Percentiles rank a stretch among this genome's conserved stretches.
These are phyloP conservation scores for Russula sp. DNA, from an alignment of 768 basidiomycete species.

Conservation along the genomic window DNA sequence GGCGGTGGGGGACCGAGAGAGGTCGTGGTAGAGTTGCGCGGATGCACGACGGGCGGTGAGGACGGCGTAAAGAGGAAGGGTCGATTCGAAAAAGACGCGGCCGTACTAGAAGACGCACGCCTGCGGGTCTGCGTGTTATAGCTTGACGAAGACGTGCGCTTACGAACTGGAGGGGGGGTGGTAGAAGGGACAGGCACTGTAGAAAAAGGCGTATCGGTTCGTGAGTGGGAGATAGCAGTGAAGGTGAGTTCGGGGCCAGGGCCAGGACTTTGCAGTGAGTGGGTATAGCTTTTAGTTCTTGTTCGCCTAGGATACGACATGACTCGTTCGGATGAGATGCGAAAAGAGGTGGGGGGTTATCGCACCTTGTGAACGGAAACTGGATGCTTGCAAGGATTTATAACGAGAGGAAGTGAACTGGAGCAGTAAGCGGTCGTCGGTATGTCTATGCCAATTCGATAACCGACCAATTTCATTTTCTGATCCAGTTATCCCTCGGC, in stretches of 20 bases:
- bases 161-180: background rate
- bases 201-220: background rate
- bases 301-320: conserved; percentile 14
- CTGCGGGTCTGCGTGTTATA: conserved; percentile 1
- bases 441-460: background rate
- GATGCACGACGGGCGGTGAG: conserved; percentile 9
- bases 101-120: conserved; percentile 11
- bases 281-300: background rate
- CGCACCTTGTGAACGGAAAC: background rate
- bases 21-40: background rate
- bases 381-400: background rate
- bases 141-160: background rate
- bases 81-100: background rate
- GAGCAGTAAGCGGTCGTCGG: background rate
- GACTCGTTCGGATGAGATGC: conserved; percentile 15
- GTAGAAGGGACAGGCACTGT: background rate
- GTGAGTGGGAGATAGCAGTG: background rate
- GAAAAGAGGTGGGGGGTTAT: background rate
- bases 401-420: background rate
- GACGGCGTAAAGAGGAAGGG: conserved; percentile 14
- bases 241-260: background rate
- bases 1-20: conserved; percentile 13
- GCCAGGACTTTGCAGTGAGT: background rate
- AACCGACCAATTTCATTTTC: too few relatives aligned
- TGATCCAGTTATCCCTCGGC: background rate